A percentile compares a stretch with the other conserved stretches of the same genome.
phyloP scores from a whole-genome alignment of 208 protist species.

The Trichomonas tenax region DNA sequence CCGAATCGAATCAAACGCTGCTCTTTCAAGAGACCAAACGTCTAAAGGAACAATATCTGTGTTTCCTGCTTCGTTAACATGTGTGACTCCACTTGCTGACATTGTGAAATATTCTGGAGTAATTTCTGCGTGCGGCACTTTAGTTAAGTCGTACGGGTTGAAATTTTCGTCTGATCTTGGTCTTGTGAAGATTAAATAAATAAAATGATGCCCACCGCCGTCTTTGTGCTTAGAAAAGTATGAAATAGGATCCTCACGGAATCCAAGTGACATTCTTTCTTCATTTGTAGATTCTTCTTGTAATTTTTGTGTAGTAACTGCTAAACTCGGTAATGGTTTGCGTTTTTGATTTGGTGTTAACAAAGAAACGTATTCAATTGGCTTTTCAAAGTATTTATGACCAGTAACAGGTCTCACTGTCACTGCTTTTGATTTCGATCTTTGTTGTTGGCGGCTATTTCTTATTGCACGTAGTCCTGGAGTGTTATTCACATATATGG shows the following conservation, averaged over 20 bases:
- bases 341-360: not conserved
- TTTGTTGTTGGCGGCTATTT: not conserved
- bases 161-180: not conserved
- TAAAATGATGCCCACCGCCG: not conserved
- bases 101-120: not conserved
- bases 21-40: not conserved
- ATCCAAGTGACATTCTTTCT: not conserved
- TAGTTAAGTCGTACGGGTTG: not conserved
- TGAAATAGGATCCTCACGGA: not conserved
- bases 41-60: not conserved
- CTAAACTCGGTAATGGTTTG: not conserved
- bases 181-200: not conserved
- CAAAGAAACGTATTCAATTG: not conserved
- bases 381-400: not conserved
- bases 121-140: not conserved
- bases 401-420: not conserved
- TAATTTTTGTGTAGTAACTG: not conserved
- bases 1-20: not conserved
- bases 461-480: not conserved
- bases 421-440: not conserved
- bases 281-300: not conserved
- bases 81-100: not conserved
- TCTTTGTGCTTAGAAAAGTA: constrained; percentile 13
- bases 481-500: not conserved
- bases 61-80: not conserved